Evolutionary conservation across 1,284 basidiomycete species (phyloP), one percentile per base, ranked within the genome.

Genomic region (Apiotrichum siamense): DNA sequence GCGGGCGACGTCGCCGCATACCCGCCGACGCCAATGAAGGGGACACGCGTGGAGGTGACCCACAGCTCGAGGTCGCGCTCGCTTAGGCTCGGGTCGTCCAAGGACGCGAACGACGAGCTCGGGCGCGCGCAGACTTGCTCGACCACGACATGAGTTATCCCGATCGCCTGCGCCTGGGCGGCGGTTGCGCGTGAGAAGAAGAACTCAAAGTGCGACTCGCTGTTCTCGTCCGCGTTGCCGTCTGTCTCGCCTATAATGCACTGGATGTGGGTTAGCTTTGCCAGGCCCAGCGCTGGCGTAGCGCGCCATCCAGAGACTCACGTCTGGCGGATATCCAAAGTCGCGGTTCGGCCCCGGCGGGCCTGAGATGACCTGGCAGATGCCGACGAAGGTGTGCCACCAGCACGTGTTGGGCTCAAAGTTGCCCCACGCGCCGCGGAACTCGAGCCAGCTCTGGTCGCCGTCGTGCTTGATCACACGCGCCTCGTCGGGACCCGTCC

Each of bases 351-450:
- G 70, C 15, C 70, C 70, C 4, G 55, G 55, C 12, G 67, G 67
- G 4, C 62, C 65, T 25, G 63, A 64, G 4, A 67, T 47, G 21
- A 69, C 59, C 57, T 73, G 69, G 44, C 70, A 74, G 43, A 62
- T 64, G 4, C 56, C 58, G 3, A 65, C 60, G 3, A 67, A 27
- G 7, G 54, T 33, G 35, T 62, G 58, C 67, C 69, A 74, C 65
- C 68, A 70, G 54, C 72, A 74, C 42, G 58, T 52, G 0, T 44
- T 50, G 10, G 64, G 57, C n/a, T 66, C 72, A 32, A 38, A 57
- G 47, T 74, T 72, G 3, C 72, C 72, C 61, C 63, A 74, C 10
- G 47, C 39, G 5, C 70, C 70, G 25, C 39, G 40, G 36, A 60
- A 74, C 39, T 74, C 69, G 35, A 70, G 49, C 72, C 72, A 73